phyloP scores from a whole-genome alignment of 371 early-diverging fungal genomes.

The Mucor lusitanicus region DNA sequence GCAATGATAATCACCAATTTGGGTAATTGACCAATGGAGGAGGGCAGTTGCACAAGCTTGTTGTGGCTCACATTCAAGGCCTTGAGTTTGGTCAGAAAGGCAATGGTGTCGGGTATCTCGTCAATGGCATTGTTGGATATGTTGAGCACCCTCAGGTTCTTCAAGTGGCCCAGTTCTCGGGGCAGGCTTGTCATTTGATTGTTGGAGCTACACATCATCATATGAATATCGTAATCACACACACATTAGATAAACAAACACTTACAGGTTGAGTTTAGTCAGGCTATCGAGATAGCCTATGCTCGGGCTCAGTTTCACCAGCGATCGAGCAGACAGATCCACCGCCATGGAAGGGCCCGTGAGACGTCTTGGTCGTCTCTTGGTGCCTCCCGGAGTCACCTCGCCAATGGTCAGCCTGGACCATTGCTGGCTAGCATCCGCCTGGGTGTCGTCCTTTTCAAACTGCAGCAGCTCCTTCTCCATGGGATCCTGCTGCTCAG shows the following conservation, averaged over 20 bases:
- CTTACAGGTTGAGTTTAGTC: conserved; percentile 35
- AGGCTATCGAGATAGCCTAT: conserved; percentile 27
- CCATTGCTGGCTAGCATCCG: conserved; percentile 9
- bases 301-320: conserved; percentile 28
- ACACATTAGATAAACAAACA: not conserved
- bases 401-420: conserved; percentile 26
- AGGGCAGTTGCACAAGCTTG: conserved; percentile 57
- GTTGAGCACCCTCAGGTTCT: conserved; percentile 27
- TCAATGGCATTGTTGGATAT: conserved; percentile 26
- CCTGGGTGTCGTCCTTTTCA: conserved; percentile 7
- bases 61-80: conserved; percentile 53
- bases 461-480: conserved; percentile 21
- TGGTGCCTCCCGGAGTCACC: conserved; percentile 2
- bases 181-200: conserved; percentile 34
- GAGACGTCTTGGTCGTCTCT: conserved; percentile 17
- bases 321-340: conserved; percentile 20
- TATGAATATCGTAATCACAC: not conserved
- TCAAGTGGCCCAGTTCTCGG: conserved; percentile 24
- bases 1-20: conserved; percentile 61
- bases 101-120: conserved; percentile 34
- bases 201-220: conserved; percentile 20
- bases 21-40: conserved; percentile 60
- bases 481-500: conserved; percentile 10
- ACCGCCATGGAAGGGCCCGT: conserved; percentile 25
- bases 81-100: conserved; percentile 23